phyloP scores from a whole-genome alignment of 116 monocot species.

The Trichopus zeylanicus region DNA sequence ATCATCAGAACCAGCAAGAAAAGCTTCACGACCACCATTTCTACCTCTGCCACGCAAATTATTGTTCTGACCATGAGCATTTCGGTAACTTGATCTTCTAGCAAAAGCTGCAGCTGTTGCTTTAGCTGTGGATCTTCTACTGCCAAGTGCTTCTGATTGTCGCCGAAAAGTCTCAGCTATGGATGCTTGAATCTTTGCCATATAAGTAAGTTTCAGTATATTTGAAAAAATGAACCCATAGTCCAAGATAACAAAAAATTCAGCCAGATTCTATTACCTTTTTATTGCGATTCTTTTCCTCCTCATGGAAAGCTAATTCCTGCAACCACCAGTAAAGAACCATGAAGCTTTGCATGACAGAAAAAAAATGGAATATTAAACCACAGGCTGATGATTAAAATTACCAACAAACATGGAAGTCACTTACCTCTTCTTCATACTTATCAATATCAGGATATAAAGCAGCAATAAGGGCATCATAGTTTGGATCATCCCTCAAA shows the following conservation, averaged over 20 bases:
- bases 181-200: conserved; percentile 70
- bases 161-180: conserved; percentile 78
- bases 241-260: no score
- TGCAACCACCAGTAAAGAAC: conserved; percentile 14
- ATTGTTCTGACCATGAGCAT: conserved; percentile 11
- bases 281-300: conserved; percentile 73
- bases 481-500: conserved; percentile 94
- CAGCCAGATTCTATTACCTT: conserved; percentile 30
- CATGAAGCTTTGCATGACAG: background rate
- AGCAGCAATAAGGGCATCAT: conserved; percentile 79
- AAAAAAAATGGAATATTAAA: background rate
- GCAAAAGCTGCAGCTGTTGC: conserved; percentile 22
- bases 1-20: conserved; percentile 38
- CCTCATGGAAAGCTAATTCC: conserved; percentile 87
- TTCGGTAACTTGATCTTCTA: conserved; percentile 34
- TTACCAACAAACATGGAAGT: background rate
- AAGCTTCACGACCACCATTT: conserved; percentile 20
- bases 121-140: conserved; percentile 33
- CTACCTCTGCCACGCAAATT: conserved; percentile 44
- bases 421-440: conserved; percentile 88
- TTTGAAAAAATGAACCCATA: no score
- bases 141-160: conserved; percentile 85
- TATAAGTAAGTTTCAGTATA: background rate
- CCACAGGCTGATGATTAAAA: background rate
- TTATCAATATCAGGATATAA: conserved; percentile 97